A percentile compares a stretch with the other conserved stretches of the same genome.
Evolutionary conservation across 1,284 basidiomycete genomes (phyloP).

Genomic region (Naganishia sp.): DNA sequence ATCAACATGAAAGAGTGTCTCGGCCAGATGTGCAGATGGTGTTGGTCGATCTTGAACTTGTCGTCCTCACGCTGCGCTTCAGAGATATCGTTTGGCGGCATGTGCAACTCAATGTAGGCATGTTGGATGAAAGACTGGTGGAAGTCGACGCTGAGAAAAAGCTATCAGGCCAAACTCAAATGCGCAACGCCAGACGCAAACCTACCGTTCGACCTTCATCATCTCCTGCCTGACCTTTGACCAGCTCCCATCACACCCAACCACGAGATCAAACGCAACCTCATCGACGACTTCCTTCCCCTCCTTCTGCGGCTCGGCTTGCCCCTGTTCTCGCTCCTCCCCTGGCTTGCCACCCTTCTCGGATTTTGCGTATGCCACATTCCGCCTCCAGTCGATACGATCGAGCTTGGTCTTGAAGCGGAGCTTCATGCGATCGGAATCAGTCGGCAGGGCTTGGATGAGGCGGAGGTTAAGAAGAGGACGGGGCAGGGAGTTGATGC

Average conservation of each 20-base stretch:
- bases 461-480: slow-evolving; percentile 81
- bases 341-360: slow-evolving; percentile 35
- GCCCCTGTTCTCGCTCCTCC: slow-evolving; percentile 43
- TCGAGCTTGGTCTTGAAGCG: slow-evolving; percentile 82
- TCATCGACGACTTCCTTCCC: slow-evolving; percentile 31
- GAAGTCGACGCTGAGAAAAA: slow-evolving; percentile 75
- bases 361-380: slow-evolving; percentile 42
- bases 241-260: slow-evolving; percentile 88
- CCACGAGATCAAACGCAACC: slow-evolving; percentile 70
- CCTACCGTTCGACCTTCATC: slow-evolving; percentile 84
- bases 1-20: slow-evolving; percentile 98
- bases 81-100: slow-evolving; percentile 69
- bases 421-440: slow-evolving; percentile 59
- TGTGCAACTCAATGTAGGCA: slow-evolving; percentile 93
- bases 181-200: slow-evolving; percentile 31
- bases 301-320: slow-evolving; percentile 33
- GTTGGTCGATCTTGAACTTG: slow-evolving; percentile 81
- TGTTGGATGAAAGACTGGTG: slow-evolving; percentile 92
- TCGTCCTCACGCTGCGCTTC: slow-evolving; percentile 58
- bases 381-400: slow-evolving; percentile 68
- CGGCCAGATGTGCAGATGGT: slow-evolving; percentile 98
- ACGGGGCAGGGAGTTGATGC: slow-evolving; percentile 90
- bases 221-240: slow-evolving; percentile 80
- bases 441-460: slow-evolving; percentile 63
- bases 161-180: slow-evolving; percentile 32